Evolutionary conservation across 129 eudicot genomes (phyloP).

Genomic region (Chrysanthemum makinoi): DNA sequence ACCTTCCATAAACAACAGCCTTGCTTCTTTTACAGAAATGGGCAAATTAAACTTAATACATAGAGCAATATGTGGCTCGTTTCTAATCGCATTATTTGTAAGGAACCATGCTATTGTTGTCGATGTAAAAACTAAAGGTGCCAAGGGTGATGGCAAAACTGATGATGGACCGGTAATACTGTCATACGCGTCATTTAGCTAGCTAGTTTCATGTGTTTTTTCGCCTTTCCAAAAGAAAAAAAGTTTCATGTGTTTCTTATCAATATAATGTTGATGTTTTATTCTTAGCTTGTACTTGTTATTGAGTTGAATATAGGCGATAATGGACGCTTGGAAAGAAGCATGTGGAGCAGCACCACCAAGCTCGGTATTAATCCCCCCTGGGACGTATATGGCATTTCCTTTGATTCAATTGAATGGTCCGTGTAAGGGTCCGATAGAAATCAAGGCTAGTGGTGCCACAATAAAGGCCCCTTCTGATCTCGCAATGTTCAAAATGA

Average conservation of each 20-base stretch:
- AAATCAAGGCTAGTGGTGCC: slow-evolving; percentile 33
- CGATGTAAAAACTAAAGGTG: slow-evolving; percentile 39
- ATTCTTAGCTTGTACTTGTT: neutral
- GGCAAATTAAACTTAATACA: neutral
- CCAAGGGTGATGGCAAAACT: slow-evolving; percentile 40
- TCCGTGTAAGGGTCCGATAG: slow-evolving; percentile 35
- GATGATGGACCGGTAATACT: slow-evolving; percentile 38
- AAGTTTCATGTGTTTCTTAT: neutral
- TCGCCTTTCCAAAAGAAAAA: too few species aligned
- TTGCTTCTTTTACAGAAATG: neutral
- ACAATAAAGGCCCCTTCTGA: slow-evolving; percentile 38
- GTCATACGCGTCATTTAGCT: neutral
- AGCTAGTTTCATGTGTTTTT: too few species aligned
- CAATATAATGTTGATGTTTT: neutral
- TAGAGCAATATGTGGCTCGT: slow-evolving; percentile 15
- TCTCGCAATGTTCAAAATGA: slow-evolving; percentile 18
- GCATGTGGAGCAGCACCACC: slow-evolving; percentile 29
- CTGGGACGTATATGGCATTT: slow-evolving; percentile 28
- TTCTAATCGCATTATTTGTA: slow-evolving; percentile 2
- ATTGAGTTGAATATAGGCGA: slow-evolving; percentile 15
- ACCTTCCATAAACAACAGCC: neutral
- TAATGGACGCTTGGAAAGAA: slow-evolving; percentile 29
- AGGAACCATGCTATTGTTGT: slow-evolving; percentile 24
- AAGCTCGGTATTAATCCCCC: slow-evolving; percentile 26
- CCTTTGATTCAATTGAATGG: slow-evolving; percentile 16